Conservation (phyloP, 2,329 filamentous ascomycete genomes). For the Neocatenulostroma microsporum region DNA sequence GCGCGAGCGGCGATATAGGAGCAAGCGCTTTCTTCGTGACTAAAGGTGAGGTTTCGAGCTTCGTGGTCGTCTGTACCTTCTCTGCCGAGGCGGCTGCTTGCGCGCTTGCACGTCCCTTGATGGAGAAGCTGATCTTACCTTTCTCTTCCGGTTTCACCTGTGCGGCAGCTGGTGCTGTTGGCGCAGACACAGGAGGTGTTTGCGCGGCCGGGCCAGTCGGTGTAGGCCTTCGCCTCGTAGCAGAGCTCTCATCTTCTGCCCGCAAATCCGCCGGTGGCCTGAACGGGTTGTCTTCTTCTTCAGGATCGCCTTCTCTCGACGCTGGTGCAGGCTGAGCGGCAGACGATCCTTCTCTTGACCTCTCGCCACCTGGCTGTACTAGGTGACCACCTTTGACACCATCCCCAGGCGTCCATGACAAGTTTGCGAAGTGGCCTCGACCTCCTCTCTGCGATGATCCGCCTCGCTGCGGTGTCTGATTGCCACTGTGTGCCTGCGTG, state of each 20-base stretch:
- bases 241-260: conserved; percentile 52
- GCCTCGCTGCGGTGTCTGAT: conserved; percentile 28
- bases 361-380: conserved; percentile 25
- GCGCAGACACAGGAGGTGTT: conserved; percentile 4
- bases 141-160: conserved; percentile 31
- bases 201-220: conserved; percentile 7
- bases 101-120: conserved; percentile 63
- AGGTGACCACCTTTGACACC: conserved; percentile 47
- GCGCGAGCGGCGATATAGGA: conserved; percentile 22
- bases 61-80: conserved; percentile 15
- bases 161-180: conserved; percentile 29
- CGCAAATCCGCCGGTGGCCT: conserved; percentile 57
- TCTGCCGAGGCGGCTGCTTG: conserved; percentile 36
- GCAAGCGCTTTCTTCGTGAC: conserved; percentile 45
- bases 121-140: conserved; percentile 81
- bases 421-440: conserved; percentile 55
- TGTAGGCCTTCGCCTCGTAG: conserved; percentile 20
- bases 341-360: conserved; percentile 21
- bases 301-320: conserved; percentile 30
- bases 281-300: conserved; percentile 55
- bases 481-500: conserved; percentile 16
- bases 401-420: conserved; percentile 61
- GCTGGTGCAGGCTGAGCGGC: conserved; percentile 27
- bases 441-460: conserved; percentile 40
- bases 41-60: conserved; percentile 23